Percentiles rank a stretch among this genome's conserved stretches.
Evolutionary conservation across 768 basidiomycete genomes (phyloP).

Genomic region (Amyloporia xantha): DNA sequence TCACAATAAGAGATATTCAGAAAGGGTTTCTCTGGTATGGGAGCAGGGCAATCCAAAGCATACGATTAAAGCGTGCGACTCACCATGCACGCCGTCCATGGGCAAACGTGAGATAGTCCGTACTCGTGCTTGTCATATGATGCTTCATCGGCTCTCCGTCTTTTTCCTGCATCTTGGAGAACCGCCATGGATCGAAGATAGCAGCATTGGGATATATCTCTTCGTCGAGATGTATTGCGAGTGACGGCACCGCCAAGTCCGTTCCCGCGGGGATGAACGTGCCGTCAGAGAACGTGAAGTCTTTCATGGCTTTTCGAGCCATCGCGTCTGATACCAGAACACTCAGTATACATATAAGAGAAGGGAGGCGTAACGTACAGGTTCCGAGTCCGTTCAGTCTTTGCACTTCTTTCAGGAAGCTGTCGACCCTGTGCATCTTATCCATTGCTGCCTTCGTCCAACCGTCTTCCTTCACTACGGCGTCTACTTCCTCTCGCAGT

Average conservation of each 20-base stretch:
- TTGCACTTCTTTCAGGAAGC: constrained; percentile 44
- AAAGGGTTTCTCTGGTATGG: background rate
- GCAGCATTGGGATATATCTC: constrained; percentile 36
- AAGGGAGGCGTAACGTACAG: constrained; percentile 10
- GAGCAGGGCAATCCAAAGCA: background rate
- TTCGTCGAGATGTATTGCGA: constrained; percentile 34
- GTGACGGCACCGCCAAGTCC: constrained; percentile 26
- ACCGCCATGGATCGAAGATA: constrained; percentile 36
- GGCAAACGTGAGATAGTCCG: constrained; percentile 28
- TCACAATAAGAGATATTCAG: too few species aligned
- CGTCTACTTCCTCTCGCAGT: constrained; percentile 25
- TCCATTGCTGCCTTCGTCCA: constrained; percentile 38
- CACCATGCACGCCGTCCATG: constrained; percentile 20
- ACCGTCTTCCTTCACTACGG: constrained; percentile 20
- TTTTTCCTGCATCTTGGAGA: constrained; percentile 23
- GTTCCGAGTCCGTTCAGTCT: constrained; percentile 27
- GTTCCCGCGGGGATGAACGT: constrained; percentile 33
- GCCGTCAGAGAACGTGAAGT: constrained; percentile 29
- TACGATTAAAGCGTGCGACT: background rate
- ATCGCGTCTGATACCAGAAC: constrained; percentile 1
- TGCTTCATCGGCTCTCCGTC: constrained; percentile 21
- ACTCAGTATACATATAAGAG: background rate
- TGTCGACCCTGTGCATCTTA: constrained; percentile 40
- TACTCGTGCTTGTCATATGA: constrained; percentile 21
- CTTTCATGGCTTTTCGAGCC: constrained; percentile 18